Evolutionary conservation across 768 basidiomycete genomes (phyloP).

Genomic region (Asterophora parasitica): DNA sequence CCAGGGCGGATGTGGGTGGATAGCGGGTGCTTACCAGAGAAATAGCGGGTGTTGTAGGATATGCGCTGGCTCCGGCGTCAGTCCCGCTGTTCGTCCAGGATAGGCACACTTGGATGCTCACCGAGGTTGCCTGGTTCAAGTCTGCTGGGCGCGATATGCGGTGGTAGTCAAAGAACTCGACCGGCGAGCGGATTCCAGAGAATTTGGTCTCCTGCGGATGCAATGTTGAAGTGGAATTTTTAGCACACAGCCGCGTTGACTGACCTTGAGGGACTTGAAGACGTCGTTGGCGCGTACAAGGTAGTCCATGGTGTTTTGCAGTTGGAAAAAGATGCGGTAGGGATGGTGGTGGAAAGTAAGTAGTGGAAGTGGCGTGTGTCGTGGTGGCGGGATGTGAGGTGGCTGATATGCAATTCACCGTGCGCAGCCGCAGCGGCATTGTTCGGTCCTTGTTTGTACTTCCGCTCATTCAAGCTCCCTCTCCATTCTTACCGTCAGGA

Average conservation of each 20-base stretch:
- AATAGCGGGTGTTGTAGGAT: constrained; percentile 91
- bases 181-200: constrained; percentile 64
- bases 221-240: background rate
- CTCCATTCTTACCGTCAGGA: too few relatives aligned
- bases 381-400: constrained; percentile 12
- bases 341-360: constrained; percentile 9
- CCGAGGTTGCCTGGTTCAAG: constrained; percentile 72
- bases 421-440: constrained; percentile 18
- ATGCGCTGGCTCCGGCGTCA: constrained; percentile 53
- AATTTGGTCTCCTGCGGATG: constrained; percentile 66
- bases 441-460: constrained; percentile 17
- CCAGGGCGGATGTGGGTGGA: background rate
- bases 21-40: constrained; percentile 50
- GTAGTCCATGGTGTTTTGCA: constrained; percentile 49
- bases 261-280: constrained; percentile 65
- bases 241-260: constrained; percentile 20
- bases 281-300: constrained; percentile 63
- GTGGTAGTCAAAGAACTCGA: constrained; percentile 82
- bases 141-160: constrained; percentile 83
- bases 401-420: constrained; percentile 9
- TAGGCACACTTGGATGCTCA: constrained; percentile 29
- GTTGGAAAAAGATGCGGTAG: constrained; percentile 1
- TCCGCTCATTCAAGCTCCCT: background rate
- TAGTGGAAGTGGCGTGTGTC: constrained; percentile 10
- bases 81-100: background rate